phyloP scores from a whole-genome alignment of 2,329 filamentous ascomycete genomes.

The Aspergillus udagawae region DNA sequence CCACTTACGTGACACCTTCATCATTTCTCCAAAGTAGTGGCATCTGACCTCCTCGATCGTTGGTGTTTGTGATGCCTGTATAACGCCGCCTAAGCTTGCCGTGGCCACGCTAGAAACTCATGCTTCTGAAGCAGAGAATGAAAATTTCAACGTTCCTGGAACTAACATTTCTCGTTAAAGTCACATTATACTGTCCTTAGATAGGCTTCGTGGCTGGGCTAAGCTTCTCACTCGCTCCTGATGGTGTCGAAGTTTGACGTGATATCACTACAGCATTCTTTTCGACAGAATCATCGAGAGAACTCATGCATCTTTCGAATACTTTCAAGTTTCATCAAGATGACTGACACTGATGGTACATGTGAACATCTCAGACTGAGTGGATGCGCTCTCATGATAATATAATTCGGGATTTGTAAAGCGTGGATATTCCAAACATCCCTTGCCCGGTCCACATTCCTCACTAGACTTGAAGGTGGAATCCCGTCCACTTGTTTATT shows the following conservation, averaged over 20 bases:
- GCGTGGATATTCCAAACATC: neutral
- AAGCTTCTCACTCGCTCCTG: neutral
- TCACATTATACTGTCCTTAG: neutral
- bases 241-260: neutral
- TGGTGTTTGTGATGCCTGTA: neutral
- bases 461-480: neutral
- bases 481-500: neutral
- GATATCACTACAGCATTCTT: neutral
- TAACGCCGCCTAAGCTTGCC: neutral
- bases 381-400: neutral
- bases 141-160: neutral
- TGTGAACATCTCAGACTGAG: neutral
- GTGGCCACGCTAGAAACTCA: neutral
- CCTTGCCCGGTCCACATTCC: neutral
- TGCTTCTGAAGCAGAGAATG: neutral
- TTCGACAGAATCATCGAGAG: neutral
- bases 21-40: neutral
- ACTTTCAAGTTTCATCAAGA: neutral
- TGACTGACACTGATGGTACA: neutral
- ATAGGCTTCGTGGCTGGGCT: neutral
- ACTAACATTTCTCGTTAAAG: neutral
- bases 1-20: neutral
- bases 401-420: neutral
- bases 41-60: neutral
- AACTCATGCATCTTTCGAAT: neutral